Conservation (phyloP, 108 stramenopile genomes). For the Licmophora abbreviata region DNA sequence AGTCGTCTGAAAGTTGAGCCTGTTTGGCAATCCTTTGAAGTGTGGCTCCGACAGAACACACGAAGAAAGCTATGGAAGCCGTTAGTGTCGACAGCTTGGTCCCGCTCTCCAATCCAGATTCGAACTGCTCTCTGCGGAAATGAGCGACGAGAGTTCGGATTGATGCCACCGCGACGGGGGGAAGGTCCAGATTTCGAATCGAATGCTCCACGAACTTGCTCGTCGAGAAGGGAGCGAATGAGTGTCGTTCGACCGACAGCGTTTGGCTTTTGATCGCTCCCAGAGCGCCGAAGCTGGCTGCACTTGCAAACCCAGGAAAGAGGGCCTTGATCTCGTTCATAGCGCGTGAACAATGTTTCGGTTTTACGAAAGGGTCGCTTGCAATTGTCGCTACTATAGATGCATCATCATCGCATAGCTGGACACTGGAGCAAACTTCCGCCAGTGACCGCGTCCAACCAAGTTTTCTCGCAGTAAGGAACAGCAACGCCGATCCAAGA, state of each 20-base stretch:
- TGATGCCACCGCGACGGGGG: constrained; percentile 41
- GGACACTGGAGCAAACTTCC: constrained; percentile 36
- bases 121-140: constrained; percentile 21
- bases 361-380: constrained; percentile 24
- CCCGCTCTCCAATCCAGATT: constrained; percentile 6
- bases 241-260: not conserved
- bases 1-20: not conserved
- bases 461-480: constrained; percentile 27
- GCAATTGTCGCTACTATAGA: constrained; percentile 2
- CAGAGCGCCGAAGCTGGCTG: not conserved
- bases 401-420: constrained; percentile 4
- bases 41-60: constrained; percentile 30
- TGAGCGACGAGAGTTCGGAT: constrained; percentile 28
- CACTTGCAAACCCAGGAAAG: constrained; percentile 37
- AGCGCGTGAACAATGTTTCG: constrained; percentile 45
- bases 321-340: constrained; percentile 36
- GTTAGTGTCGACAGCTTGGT: constrained; percentile 32
- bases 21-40: constrained; percentile 51
- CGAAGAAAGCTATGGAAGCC: constrained; percentile 35
- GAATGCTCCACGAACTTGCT: constrained; percentile 34
- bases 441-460: constrained; percentile 24
- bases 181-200: constrained; percentile 31
- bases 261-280: not conserved
- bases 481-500: constrained; percentile 35
- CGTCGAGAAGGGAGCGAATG: not conserved